A percentile compares a stretch with the other conserved stretches of the same genome.
These are phyloP conservation scores for Erysimum pusillum DNA, from an alignment of 441 rosid genomes.

Conservation along the genomic window DNA sequence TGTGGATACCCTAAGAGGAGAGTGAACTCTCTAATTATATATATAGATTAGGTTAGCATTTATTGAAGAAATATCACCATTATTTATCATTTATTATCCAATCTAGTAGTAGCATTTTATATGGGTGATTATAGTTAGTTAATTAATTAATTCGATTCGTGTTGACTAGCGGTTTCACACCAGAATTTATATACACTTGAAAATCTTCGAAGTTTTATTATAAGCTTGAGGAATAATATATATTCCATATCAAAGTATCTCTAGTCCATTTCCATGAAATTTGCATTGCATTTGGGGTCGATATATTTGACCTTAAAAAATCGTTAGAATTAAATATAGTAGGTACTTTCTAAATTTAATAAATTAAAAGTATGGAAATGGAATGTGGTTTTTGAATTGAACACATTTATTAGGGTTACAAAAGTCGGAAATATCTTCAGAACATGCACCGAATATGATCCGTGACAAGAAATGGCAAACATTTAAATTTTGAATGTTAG, in stretches of 20 bases:
- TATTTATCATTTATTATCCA: slow-evolving; percentile 12
- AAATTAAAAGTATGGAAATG: not conserved
- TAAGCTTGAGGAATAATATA: slow-evolving; percentile 1
- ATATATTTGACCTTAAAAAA: slow-evolving; percentile 12
- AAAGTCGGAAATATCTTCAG: slow-evolving; percentile 25
- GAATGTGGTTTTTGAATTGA: slow-evolving; percentile 22
- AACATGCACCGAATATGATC: slow-evolving; percentile 30
- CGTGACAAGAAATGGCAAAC: slow-evolving; percentile 27
- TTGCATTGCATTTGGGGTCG: slow-evolving; percentile 12
- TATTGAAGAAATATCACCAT: slow-evolving; percentile 27
- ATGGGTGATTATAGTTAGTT: not conserved
- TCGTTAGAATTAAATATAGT: slow-evolving; percentile 12
- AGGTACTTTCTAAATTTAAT: not conserved
- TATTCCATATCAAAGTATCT: not conserved
- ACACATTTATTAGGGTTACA: slow-evolving; percentile 30
- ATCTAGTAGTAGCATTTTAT: not conserved
- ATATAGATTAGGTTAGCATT: slow-evolving; percentile 42
- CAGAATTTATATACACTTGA: not conserved
- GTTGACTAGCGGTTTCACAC: slow-evolving; percentile 7
- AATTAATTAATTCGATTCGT: not conserved
- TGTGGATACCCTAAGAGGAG: too few relatives aligned
- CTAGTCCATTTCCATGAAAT: not conserved
- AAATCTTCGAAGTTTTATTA: not conserved
- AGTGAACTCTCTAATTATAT: too few relatives aligned
- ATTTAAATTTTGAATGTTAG: slow-evolving; percentile 29